phyloP scores from a whole-genome alignment of 768 basidiomycete genomes.

The Fomitopsis serialis region DNA sequence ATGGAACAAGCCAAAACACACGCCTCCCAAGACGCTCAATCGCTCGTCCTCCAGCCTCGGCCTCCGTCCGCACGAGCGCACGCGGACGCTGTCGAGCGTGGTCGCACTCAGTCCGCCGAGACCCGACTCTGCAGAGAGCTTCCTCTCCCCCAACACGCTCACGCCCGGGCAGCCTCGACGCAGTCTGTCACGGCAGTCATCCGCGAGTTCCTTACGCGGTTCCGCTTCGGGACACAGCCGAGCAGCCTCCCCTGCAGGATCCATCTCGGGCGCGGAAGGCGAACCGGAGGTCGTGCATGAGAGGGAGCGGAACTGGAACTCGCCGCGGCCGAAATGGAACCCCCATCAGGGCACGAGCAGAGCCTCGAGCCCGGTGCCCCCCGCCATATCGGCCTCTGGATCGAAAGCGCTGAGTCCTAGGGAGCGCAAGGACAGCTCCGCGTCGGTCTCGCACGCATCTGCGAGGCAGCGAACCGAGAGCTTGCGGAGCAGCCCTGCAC shows the following conservation, averaged over 20 bases:
- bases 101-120: constrained; percentile 26
- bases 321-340: constrained; percentile 56
- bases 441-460: background rate
- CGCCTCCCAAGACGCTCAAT: constrained; percentile 10
- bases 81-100: constrained; percentile 26
- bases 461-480: background rate
- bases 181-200: constrained; percentile 7
- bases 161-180: constrained; percentile 1
- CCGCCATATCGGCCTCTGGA: background rate
- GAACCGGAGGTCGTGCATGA: constrained; percentile 28
- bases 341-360: constrained; percentile 10
- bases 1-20: constrained; percentile 43
- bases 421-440: background rate
- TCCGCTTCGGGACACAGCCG: constrained; percentile 22
- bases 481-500: background rate
- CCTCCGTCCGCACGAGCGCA: constrained; percentile 24
- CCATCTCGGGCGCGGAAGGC: constrained; percentile 19
- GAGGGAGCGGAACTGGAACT: constrained; percentile 68
- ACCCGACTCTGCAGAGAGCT: constrained; percentile 34
- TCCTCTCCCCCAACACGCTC: constrained; percentile 22
- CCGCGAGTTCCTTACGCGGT: constrained; percentile 14
- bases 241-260: constrained; percentile 38
- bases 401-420: background rate
- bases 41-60: constrained; percentile 43
- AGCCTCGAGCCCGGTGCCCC: constrained; percentile 10